These are phyloP conservation scores for Apiotrichum veenhuisii DNA, from an alignment of 1,284 basidiomycete genomes.

Conservation along the genomic window DNA sequence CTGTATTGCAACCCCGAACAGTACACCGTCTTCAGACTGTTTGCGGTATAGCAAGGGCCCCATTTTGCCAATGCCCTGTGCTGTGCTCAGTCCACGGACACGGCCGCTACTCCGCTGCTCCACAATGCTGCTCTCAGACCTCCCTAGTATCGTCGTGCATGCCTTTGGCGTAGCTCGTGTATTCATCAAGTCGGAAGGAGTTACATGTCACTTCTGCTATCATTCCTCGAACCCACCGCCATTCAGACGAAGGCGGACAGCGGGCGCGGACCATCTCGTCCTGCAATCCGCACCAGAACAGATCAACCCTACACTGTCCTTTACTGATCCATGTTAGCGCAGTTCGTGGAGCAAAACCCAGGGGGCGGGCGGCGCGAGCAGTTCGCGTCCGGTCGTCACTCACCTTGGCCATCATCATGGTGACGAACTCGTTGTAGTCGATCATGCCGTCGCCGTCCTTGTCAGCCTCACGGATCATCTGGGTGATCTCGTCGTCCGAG, in stretches of 20 bases:
- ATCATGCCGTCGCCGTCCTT: constrained; percentile 62
- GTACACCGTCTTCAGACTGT: too few species aligned
- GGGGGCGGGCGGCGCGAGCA: too few species aligned
- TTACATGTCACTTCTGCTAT: constrained; percentile 10
- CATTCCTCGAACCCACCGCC: not conserved
- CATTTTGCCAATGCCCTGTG: too few species aligned
- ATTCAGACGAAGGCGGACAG: not conserved
- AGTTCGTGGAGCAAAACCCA: not conserved
- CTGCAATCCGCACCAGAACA: not conserved
- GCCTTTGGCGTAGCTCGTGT: not conserved
- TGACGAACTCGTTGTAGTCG: constrained; percentile 55
- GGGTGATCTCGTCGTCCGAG: constrained; percentile 86
- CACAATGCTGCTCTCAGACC: too few species aligned
- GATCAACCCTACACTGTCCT: not conserved
- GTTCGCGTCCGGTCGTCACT: too few species aligned
- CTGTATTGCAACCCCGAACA: too few species aligned
- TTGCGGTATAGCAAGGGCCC: too few species aligned
- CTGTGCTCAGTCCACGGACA: too few species aligned
- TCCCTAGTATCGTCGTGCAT: too few species aligned
- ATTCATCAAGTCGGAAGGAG: not conserved
- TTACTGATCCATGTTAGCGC: constrained; percentile 2
- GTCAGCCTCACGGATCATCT: constrained; percentile 99
- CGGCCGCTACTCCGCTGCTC: too few species aligned
- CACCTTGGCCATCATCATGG: constrained; percentile 53
- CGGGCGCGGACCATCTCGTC: not conserved